Evolutionary conservation across 2,329 filamentous ascomycete species (phyloP).

Genomic region (Ophiostoma tasmaniense): DNA sequence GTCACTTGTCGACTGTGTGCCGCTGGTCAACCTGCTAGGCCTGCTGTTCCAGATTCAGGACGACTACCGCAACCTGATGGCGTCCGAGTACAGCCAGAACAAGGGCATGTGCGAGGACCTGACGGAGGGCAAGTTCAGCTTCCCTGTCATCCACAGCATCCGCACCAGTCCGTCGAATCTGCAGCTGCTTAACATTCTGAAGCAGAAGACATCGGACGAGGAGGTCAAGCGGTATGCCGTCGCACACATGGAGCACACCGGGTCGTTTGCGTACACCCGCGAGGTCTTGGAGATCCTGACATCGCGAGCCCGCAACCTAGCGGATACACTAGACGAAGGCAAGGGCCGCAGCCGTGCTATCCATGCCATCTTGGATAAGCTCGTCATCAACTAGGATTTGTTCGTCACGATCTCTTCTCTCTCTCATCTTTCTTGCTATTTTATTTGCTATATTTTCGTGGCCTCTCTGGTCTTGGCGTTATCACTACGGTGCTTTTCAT

Average conservation of each 20-base stretch:
- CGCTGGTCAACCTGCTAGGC: slow-evolving; percentile 76
- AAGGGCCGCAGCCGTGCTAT: slow-evolving; percentile 49
- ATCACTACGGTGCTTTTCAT: background rate
- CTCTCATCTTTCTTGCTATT: background rate
- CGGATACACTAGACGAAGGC: slow-evolving; percentile 56
- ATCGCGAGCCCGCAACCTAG: slow-evolving; percentile 52
- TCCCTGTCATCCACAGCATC: slow-evolving; percentile 90
- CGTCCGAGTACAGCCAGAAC: slow-evolving; percentile 68
- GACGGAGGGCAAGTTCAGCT: slow-evolving; percentile 95
- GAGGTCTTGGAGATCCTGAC: slow-evolving; percentile 57
- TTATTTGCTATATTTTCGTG: background rate
- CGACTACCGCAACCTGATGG: slow-evolving; percentile 84
- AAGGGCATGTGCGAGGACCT: slow-evolving; percentile 94
- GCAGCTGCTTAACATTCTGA: slow-evolving; percentile 83
- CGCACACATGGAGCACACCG: slow-evolving; percentile 79
- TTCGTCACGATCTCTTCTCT: background rate
- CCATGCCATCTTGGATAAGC: slow-evolving; percentile 59
- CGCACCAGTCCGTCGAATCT: slow-evolving; percentile 64
- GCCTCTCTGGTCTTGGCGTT: background rate
- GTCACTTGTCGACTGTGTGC: slow-evolving; percentile 58
- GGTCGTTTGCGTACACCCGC: slow-evolving; percentile 80
- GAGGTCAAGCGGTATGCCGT: slow-evolving; percentile 90
- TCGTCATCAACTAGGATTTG: slow-evolving; percentile 35
- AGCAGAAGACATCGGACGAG: slow-evolving; percentile 77
- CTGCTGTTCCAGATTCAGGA: slow-evolving; percentile 86